Base-by-base conservation (phyloP, 1,284 basidiomycete genomes). In the Pterula multifida region DNA sequence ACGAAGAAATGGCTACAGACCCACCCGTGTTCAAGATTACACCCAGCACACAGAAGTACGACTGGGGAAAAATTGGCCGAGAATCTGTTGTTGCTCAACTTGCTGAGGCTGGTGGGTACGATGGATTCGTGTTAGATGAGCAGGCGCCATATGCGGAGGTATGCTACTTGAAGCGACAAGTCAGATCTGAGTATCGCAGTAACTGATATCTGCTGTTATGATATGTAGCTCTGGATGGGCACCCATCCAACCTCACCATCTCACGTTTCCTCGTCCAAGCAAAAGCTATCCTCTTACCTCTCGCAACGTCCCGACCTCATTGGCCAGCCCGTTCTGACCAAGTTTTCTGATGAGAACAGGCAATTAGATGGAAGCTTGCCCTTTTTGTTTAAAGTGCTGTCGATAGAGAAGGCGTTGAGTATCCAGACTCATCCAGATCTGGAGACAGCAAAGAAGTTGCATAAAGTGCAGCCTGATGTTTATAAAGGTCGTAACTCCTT, bases 341-440 rank as follows among this genome's bases (percentile, higher is more conserved):
- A 69, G 45, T 81, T 81, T 56, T 85, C 83, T 61, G 68, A 79
- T 52, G 73, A 77, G 9, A 64, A 21, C 11, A 21, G 12, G 42
- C 4, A 25, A 66, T 3, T 6, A 6, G 68, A 78, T 17, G 88
- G 87, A 49, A 85, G 89, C 58, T 71, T 97, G 9, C 93, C 93
- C 0, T 97, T 95, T 68, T 68, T 97, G 50, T 91, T 96, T 77
- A 96, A 97, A 65, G 83, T 95, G 15, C 78, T 99, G 36, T 87
- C 89, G 15, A 95, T 98, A 56, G 79, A 85, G 58, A 97, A 96
- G 65, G 93, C 95, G 1, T 72, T 99, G 53, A 94, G 90, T 60
- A 96, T 99, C 51, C 95, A 99, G 69, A 91, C 90, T 3, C 96
- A 99, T 65, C 96, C 96, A 3, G 89, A 98, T 70, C 97, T 97